Conservation (phyloP, 1,139 yeast species). For the Kodamaea suecica region DNA sequence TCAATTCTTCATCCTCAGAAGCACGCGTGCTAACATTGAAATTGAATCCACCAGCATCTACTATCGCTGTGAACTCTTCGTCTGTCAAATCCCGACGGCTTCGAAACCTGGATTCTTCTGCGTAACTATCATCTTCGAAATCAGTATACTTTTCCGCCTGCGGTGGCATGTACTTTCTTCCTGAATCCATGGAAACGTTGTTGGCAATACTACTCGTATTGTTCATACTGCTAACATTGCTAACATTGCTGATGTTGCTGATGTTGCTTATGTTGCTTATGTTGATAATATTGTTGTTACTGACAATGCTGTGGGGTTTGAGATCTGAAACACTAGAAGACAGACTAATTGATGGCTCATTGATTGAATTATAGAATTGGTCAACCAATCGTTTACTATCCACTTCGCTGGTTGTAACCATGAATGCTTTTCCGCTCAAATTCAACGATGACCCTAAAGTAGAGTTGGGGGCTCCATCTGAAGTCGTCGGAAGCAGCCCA, state of each 20-base stretch:
- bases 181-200: neutral
- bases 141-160: constrained; percentile 9
- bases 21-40: constrained; percentile 15
- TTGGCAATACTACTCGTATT: neutral
- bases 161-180: constrained; percentile 7
- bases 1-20: constrained; percentile 26
- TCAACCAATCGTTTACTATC: constrained; percentile 38
- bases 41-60: constrained; percentile 25
- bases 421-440: neutral
- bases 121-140: constrained; percentile 5
- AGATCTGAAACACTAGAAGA: constrained; percentile 11
- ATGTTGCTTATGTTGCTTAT: neutral
- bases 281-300: neutral
- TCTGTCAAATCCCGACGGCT: constrained; percentile 7
- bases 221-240: neutral
- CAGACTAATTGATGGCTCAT: constrained; percentile 12
- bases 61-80: constrained; percentile 16
- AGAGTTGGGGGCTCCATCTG: constrained; percentile 2
- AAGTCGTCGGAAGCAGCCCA: too few relatives aligned
- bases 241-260: neutral
- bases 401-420: constrained; percentile 8
- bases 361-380: constrained; percentile 33
- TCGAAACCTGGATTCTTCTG: constrained; percentile 5
- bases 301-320: too few relatives aligned
- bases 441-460: neutral